A percentile compares a stretch with the other conserved stretches of the same genome.
phyloP scores from a whole-genome alignment of 345 rosid genomes.

The Moringa oleifera region DNA sequence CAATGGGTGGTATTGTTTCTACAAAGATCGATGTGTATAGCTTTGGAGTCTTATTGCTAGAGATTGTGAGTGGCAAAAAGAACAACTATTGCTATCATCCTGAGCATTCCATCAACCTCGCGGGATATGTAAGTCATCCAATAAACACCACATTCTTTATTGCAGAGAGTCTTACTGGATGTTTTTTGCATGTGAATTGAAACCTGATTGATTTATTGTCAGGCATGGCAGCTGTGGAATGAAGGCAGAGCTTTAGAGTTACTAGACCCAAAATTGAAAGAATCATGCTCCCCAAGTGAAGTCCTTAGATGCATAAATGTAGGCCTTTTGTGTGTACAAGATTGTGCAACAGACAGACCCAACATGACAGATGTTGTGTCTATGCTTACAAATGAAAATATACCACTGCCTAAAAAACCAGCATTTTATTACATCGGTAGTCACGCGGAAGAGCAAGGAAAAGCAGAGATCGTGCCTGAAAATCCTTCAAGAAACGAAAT shows the following conservation, averaged over 20 bases:
- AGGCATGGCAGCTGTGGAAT: conserved; percentile 64
- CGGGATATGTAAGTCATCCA: too few species aligned
- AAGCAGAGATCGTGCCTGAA: too few species aligned
- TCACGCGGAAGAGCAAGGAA: too few species aligned
- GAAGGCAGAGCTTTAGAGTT: conserved; percentile 36
- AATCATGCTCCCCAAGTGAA: conserved; percentile 30
- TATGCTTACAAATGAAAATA: too few species aligned
- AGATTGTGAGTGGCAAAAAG: conserved; percentile 27
- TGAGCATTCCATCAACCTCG: neutral
- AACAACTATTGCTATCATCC: conserved; percentile 16
- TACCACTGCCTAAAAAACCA: too few species aligned
- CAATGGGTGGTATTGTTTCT: conserved; percentile 23
- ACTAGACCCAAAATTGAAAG: conserved; percentile 33
- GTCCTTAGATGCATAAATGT: conserved; percentile 50
- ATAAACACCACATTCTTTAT: too few species aligned
- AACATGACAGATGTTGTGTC: conserved; percentile 35
- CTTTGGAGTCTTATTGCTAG: conserved; percentile 31
- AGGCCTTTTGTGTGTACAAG: conserved; percentile 60
- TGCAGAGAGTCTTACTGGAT: too few species aligned
- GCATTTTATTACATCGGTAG: too few species aligned
- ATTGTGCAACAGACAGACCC: conserved; percentile 48
- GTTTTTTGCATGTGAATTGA: too few species aligned
- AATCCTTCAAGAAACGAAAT: too few species aligned
- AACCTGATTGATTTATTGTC: conserved; percentile 1
- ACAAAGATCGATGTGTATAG: conserved; percentile 35